phyloP scores from a whole-genome alignment of 148 eudicot species.

The Cornus kousa region DNA sequence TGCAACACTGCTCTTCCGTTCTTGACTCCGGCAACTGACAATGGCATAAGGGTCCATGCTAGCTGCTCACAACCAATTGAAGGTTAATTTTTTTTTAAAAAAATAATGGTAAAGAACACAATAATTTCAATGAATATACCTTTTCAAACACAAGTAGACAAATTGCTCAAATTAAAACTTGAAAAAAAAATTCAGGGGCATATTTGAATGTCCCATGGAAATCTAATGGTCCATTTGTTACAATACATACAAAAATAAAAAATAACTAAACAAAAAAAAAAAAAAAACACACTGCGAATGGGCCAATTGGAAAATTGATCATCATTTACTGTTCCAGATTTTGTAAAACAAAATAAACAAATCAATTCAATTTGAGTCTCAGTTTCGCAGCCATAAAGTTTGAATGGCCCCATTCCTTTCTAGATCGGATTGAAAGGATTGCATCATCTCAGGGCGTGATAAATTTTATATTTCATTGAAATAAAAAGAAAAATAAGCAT shows the following conservation, averaged over 20 bases:
- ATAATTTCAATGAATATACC: not conserved
- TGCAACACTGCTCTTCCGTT: constrained; percentile 71
- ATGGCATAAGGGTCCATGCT: constrained; percentile 72
- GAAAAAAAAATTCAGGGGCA: not conserved
- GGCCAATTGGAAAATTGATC: not conserved
- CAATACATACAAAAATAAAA: too few relatives aligned
- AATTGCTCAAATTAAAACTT: not conserved
- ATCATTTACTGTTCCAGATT: not conserved
- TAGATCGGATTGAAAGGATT: too few relatives aligned
- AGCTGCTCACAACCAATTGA: constrained; percentile 32
- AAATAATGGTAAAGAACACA: not conserved
- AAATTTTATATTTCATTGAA: too few relatives aligned
- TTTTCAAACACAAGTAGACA: not conserved
- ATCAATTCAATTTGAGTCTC: too few relatives aligned
- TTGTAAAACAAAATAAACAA: not conserved
- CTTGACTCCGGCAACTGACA: constrained; percentile 65
- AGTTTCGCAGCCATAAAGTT: too few relatives aligned
- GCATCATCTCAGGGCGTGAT: too few relatives aligned
- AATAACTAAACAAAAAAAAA: too few relatives aligned
- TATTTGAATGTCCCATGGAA: not conserved
- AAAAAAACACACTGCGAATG: not conserved
- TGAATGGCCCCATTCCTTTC: too few relatives aligned
- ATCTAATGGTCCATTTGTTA: not conserved
- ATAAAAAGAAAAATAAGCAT: too few relatives aligned
- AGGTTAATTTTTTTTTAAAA: too few relatives aligned